A percentile compares a stretch with the other conserved stretches of the same genome.
Evolutionary conservation across 805 yeast species (phyloP).

Genomic region (Pichia thaimueangensis): DNA sequence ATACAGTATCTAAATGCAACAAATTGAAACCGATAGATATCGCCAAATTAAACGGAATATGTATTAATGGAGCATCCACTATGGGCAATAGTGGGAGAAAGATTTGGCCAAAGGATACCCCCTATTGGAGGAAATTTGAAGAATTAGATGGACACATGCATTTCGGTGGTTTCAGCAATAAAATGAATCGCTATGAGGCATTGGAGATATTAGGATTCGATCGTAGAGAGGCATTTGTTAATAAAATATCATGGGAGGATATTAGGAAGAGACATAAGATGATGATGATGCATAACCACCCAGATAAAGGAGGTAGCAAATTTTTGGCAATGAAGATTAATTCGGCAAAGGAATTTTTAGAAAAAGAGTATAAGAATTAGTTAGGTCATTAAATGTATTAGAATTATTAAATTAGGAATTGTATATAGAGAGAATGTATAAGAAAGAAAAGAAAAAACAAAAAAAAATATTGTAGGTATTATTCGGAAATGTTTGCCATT

Average conservation of each 20-base stretch:
- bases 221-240: constrained; percentile 20
- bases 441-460: neutral
- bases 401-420: neutral
- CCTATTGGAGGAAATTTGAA: constrained; percentile 7
- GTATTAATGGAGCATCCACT: neutral
- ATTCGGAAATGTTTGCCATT: neutral
- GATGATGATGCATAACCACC: constrained; percentile 79
- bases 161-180: constrained; percentile 57
- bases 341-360: constrained; percentile 77
- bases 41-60: constrained; percentile 35
- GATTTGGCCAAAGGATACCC: constrained; percentile 6
- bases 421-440: neutral
- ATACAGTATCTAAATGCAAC: constrained; percentile 28
- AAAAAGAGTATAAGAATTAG: constrained; percentile 35
- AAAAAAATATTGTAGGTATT: neutral
- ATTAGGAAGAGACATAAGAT: constrained; percentile 68
- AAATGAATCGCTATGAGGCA: constrained; percentile 69
- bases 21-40: constrained; percentile 32
- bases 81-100: neutral
- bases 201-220: constrained; percentile 54
- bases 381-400: too few relatives aligned
- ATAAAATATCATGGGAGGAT: constrained; percentile 40
- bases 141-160: constrained; percentile 29
- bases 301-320: constrained; percentile 85
- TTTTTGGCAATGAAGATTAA: constrained; percentile 78